phyloP scores from a whole-genome alignment of 2,329 filamentous ascomycete species.

The Diplodia scrobiculata region DNA sequence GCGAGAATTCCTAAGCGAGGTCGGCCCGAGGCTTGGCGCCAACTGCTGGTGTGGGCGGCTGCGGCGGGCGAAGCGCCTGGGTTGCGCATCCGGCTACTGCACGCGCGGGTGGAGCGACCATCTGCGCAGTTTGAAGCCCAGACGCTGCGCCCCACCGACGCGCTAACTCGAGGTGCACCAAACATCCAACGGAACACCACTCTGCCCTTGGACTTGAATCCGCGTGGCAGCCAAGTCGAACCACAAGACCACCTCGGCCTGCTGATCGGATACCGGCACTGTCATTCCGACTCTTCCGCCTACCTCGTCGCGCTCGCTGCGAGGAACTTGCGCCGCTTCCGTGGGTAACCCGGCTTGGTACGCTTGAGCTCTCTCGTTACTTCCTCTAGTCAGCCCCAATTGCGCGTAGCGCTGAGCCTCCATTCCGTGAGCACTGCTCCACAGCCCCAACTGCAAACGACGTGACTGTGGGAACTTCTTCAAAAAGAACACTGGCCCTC shows the following conservation, averaged over 20 bases:
- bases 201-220: slow-evolving; percentile 5
- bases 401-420: slow-evolving; percentile 22
- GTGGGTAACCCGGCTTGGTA: slow-evolving; percentile 22
- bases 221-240: background rate
- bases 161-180: slow-evolving; percentile 17
- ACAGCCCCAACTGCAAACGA: background rate
- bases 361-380: slow-evolving; percentile 9
- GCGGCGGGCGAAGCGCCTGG: background rate
- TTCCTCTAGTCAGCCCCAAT: slow-evolving; percentile 22
- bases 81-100: background rate
- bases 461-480: slow-evolving; percentile 5
- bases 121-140: background rate
- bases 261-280: slow-evolving; percentile 21
- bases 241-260: background rate
- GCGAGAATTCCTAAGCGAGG: slow-evolving; percentile 30
- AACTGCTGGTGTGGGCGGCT: slow-evolving; percentile 4
- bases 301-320: background rate
- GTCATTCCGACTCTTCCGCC: slow-evolving; percentile 8
- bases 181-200: slow-evolving; percentile 20
- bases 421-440: slow-evolving; percentile 8
- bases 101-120: background rate
- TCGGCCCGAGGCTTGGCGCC: slow-evolving; percentile 29
- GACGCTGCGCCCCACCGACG: slow-evolving; percentile 16
- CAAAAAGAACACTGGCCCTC: background rate
- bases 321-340: slow-evolving; percentile 8